Percentiles rank a stretch among this genome's conserved stretches.
These are phyloP conservation scores for Dillenia suffruticosa DNA, from an alignment of 164 flowering plant genomes.

Conservation along the genomic window DNA sequence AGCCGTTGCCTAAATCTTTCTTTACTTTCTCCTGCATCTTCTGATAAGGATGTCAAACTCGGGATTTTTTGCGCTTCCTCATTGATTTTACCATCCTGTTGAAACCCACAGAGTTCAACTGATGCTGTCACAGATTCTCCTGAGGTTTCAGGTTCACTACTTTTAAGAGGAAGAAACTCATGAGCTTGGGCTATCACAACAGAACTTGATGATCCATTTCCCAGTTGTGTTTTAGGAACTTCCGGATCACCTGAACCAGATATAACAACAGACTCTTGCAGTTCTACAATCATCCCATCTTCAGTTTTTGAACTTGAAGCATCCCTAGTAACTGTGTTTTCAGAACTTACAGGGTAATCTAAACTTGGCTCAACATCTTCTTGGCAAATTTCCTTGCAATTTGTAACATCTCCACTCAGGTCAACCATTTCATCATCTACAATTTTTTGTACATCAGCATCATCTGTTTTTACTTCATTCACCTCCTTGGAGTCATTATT, in stretches of 20 bases:
- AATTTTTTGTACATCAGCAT: slow-evolving; percentile 15
- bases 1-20: slow-evolving; percentile 92
- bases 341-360: slow-evolving; percentile 2
- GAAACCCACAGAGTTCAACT: slow-evolving; percentile 21
- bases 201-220: slow-evolving; percentile 10
- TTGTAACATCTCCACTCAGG: slow-evolving; percentile 15
- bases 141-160: slow-evolving; percentile 18
- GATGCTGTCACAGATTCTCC: slow-evolving; percentile 22
- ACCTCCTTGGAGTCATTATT: slow-evolving; percentile 27
- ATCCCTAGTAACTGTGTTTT: slow-evolving; percentile 7
- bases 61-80: slow-evolving; percentile 25
- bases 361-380: slow-evolving; percentile 12
- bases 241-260: slow-evolving; percentile 22
- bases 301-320: slow-evolving; percentile 11
- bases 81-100: slow-evolving; percentile 10
- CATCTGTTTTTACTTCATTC: slow-evolving; percentile 26
- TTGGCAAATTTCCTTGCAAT: slow-evolving; percentile 12
- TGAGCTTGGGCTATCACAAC: slow-evolving; percentile 15
- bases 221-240: slow-evolving; percentile 16
- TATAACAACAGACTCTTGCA: slow-evolving; percentile 11
- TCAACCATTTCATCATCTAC: slow-evolving; percentile 14
- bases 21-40: slow-evolving; percentile 68
- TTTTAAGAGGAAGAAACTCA: slow-evolving; percentile 14
- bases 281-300: slow-evolving; percentile 9
- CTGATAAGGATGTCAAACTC: slow-evolving; percentile 26